A percentile compares a stretch with the other conserved stretches of the same genome.
Evolutionary conservation across 2,329 filamentous ascomycete genomes (phyloP).

Genomic region (Sordariomycetes sp.): DNA sequence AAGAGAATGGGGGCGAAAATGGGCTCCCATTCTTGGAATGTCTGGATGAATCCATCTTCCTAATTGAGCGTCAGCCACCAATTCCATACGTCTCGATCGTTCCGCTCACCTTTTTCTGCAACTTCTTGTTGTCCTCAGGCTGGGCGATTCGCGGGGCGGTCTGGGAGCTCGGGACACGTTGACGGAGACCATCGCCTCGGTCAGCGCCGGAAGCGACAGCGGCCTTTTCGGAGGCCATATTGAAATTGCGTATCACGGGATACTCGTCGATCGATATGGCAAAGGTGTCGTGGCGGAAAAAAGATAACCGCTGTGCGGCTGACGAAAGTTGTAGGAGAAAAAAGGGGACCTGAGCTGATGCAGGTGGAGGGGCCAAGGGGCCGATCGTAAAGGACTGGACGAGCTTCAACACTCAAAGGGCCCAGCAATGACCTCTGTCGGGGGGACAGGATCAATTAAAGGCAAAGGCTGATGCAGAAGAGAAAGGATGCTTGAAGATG

Average conservation of each 20-base stretch:
- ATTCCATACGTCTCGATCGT: too few species aligned
- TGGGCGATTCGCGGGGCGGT: slow-evolving; percentile 28
- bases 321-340: slow-evolving; percentile 2
- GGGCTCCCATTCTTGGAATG: slow-evolving; percentile 56
- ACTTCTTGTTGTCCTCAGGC: slow-evolving; percentile 51
- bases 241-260: too few species aligned
- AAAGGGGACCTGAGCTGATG: slow-evolving; percentile 3
- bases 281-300: too few species aligned
- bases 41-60: slow-evolving; percentile 49
- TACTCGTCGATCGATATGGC: too few species aligned
- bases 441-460: not conserved
- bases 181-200: slow-evolving; percentile 44
- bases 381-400: slow-evolving; percentile 3
- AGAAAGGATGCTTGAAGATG: slow-evolving; percentile 2
- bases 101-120: slow-evolving; percentile 48
- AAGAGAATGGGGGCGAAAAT: slow-evolving; percentile 53
- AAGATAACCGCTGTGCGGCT: slow-evolving; percentile 2
- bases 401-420: slow-evolving; percentile 3
- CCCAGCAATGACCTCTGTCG: not conserved
- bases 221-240: slow-evolving; percentile 46
- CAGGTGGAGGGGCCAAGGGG: not conserved
- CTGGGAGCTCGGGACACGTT: slow-evolving; percentile 34
- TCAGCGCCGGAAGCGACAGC: slow-evolving; percentile 53
- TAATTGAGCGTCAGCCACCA: slow-evolving; percentile 14
- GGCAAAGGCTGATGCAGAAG: not conserved